Base-by-base conservation (phyloP, 2,329 filamentous ascomycete genomes). In the Colletotrichum spinosum region DNA sequence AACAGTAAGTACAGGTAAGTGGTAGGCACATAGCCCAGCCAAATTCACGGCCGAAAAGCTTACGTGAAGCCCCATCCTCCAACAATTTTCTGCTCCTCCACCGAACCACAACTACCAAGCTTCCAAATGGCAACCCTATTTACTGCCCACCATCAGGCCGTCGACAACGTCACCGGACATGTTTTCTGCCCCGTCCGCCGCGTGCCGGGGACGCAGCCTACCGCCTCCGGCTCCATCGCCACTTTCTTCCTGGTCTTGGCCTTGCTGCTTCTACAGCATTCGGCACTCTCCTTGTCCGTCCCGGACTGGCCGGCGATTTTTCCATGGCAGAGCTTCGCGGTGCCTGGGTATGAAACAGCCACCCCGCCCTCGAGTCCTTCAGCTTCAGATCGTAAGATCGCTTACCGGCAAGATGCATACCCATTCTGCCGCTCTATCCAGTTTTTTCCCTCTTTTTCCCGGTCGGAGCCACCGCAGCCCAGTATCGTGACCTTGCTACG, bases 331-430 rank as follows among this genome's bases (percentile, higher is more conserved):
- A 39, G 35, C 54, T 37, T 55, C 53, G 39, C 49, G 55, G 37
- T 57, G 25, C 46, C 42, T 58, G 44, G 44, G 35, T 58, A 13
- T 58, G 55, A 58, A 58, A 58, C 46, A 38, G 46, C 44, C 55
- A 37, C 44, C 55, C 46, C 13, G 2, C 37, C 25, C 62, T 53
- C 46, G 38, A 42, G 33, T 48, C 46, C 37, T 50, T 6, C 45
- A 45, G 13, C 53, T 44, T 46, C 48, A 57, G 38, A 38, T 66
- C 35, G 41, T 42, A 48, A 25, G 25, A 25, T 25, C 25, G 25
- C 25, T 56, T 39, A 48, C 13, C 58, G 62, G 52, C 38, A 56
- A 56, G 39, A 50, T 45, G 52, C 58, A 61, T 39, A 37, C 62
- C 57, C 52, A 37, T 15, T 39, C 48, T 15, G 42, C 56, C 39